Evolutionary conservation across 2,329 filamentous ascomycete species (phyloP), one percentile per base, ranked within the genome.

Genomic region (Metarhizium humberi): DNA sequence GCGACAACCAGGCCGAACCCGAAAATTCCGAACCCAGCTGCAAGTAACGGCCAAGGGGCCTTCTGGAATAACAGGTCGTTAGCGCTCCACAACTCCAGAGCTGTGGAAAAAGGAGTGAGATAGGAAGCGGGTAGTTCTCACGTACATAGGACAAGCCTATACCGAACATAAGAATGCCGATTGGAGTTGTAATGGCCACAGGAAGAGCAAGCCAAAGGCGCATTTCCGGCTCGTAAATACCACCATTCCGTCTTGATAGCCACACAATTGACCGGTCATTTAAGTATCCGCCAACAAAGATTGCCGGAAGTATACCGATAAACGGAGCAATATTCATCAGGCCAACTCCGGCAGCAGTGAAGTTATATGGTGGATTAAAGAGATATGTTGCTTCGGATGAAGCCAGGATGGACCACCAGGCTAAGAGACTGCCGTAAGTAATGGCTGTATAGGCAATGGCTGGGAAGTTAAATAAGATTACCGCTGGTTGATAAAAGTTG

Each of bases 171-270:
- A 69, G 60, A 7, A 71, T 25, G 0, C 70, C 69, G 0, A 63
- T 66, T 11, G 67, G 59, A 6, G 46, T 32, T 25, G 29, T 48
- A 5, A 48, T 6, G 4, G 20, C 4, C 8, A 29, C 16, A 25
- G 46, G 46, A 25, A 48, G 45, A 5, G 71, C 71, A 11, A 81
- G 62, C 77, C 48, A 57, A 3, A 75, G 60, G 1, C 73, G 64
- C 66, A 75, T 74, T 53, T 75, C 73, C 0, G 73, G 73, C 56
- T 75, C 73, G 48, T 71, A 74, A 36, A 71, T 65, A 6, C 72
- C 72, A 2, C 65, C 64, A 10, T 74, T 74, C 0, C 68, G 63
- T 18, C 63, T 65, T 0, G 73, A 62, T 11, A 73, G 62, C 43
- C 62, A 64, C 4, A 71, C 29, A 30, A 74, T 70, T 1, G 66